Base-by-base conservation (phyloP, 345 rosid species). In the Eucalyptus sp. region DNA sequence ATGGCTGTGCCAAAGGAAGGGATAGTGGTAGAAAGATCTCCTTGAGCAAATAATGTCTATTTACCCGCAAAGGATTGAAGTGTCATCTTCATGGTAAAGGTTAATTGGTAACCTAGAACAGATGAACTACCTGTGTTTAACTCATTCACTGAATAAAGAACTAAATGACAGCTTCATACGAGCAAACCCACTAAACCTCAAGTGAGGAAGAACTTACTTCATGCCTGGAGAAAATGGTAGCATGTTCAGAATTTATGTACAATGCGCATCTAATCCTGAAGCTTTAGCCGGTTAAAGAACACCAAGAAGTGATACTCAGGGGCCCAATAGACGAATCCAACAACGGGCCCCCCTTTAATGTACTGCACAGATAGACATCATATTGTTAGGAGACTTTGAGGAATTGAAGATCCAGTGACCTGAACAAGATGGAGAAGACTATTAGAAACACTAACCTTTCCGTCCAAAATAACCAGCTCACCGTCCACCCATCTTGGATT, bases 401-500 rank as follows among this genome's bases (percentile, higher is more conserved):
- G 14, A 86, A 88, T 46, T 49, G 64, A 43, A 71, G 50, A 27
- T 41, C 54, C 66, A 46, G 60, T 44, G 68, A 13, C 13, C 43
- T 14, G 24, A 79, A 68, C 56, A 37, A 68, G 44, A 33, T 24
- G 50, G 11, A 33, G 50, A 18, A 76, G 46, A 52, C n/a, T 13
- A 52, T n/a, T 56, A 14, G 49, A 71, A 41, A 50, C 68, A 18
- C 86, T 54, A 83, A 97, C 99, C 99, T 97, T 97, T 90, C 99
- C 99, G 68, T 96, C 99, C 60, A 96, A 95, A 93, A 97, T 94
- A 90, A 97, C 97, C 90, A 97, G 97, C 95, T 97, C 99, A 44
- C 99, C 99, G 46, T 97, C 99, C 91, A 97, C 99, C 99, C 99
- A 97, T 91, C 96, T 93, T 44, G 98, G 98, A 89, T 95, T 96